Evolutionary conservation across 139 green algal species (phyloP).

Genomic region (Tetraselmis striata): DNA sequence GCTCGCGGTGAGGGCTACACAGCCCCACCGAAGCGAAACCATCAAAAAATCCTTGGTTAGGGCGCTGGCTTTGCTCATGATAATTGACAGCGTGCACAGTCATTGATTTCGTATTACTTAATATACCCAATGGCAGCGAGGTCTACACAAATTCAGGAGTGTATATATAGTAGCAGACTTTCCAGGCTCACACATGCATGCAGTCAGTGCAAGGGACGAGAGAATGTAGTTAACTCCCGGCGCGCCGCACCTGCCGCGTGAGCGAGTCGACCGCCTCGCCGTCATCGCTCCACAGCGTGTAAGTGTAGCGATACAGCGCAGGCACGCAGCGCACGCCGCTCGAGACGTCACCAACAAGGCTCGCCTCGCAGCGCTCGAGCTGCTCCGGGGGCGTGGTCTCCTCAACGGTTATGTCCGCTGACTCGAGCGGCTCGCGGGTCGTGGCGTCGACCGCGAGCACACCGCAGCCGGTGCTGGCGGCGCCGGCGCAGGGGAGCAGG

Average conservation of each 20-base stretch:
- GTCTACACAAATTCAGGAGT: too few relatives aligned
- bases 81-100: too few relatives aligned
- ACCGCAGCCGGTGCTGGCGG: not conserved
- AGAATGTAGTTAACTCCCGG: too few relatives aligned
- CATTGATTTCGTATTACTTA: too few relatives aligned
- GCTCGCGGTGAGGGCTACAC: too few relatives aligned
- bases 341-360: not conserved
- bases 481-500: not conserved
- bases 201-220: too few relatives aligned
- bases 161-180: too few relatives aligned
- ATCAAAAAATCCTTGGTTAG: too few relatives aligned
- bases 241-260: not conserved
- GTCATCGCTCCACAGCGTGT: not conserved
- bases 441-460: not conserved
- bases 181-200: too few relatives aligned
- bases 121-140: too few relatives aligned
- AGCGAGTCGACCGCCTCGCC: not conserved
- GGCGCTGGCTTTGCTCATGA: too few relatives aligned
- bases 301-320: not conserved
- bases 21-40: too few relatives aligned
- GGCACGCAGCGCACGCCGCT: not conserved
- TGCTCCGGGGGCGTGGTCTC: not conserved
- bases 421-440: not conserved
- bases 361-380: not conserved
- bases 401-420: not conserved